Base-by-base conservation (phyloP, 805 yeast genomes). In the Myxozyma sirexii region DNA sequence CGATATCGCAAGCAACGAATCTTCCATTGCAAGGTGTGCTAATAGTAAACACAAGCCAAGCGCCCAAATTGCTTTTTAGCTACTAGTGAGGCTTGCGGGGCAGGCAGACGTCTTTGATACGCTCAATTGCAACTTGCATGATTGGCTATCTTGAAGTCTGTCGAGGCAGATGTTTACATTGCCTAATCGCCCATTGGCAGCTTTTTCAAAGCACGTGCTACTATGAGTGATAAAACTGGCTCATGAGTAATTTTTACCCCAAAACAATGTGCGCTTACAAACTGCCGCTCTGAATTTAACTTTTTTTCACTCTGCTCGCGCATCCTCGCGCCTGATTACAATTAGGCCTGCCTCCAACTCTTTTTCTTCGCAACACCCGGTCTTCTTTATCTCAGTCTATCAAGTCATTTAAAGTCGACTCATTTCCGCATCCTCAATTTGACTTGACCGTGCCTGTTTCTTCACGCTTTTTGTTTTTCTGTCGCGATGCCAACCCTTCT, bases 401-500 rank as follows among this genome's bases (percentile, higher is more conserved):
- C 2, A 35, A 4, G 39, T 3, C 21, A n/a, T n/a, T n/a, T n/a
- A n/a, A n/a, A n/a, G n/a, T n/a, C n/a, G n/a, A n/a, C n/a, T n/a
- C n/a, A n/a, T n/a, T n/a, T n/a, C n/a, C n/a, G n/a, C n/a, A n/a
- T n/a, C n/a, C n/a, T n/a, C n/a, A n/a, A n/a, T n/a, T n/a, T n/a
- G n/a, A n/a, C n/a, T n/a, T n/a, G n/a, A n/a, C n/a, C n/a, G n/a
- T n/a, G n/a, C n/a, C n/a, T 21, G 6, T 21, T 41, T 21, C 45
- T 23, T 41, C 27, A 8, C 45, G 15, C 26, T 12, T 27, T 41
- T 10, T 3, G 45, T 6, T 41, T 17, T 4, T 23, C 35, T 26
- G 15, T 21, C 43, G 24, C 27, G 26, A 59, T 59, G 63, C 57
- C 63, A 8, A 42, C 63, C 21, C 55, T 64, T 7, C 57, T 60